Base-by-base conservation (phyloP, 176 grass and related monocot species). In the Carex parvula region DNA sequence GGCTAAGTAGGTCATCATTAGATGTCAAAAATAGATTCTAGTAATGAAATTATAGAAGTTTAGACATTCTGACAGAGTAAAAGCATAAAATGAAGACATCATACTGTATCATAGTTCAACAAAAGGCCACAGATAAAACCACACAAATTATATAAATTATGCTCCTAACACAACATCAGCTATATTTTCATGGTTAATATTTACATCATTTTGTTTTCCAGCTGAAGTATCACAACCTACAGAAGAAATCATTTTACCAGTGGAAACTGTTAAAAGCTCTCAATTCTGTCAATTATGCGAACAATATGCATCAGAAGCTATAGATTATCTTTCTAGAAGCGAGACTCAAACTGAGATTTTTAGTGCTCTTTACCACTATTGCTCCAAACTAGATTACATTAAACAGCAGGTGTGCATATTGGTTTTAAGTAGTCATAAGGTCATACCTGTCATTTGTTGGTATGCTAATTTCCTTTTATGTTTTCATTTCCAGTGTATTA, bases 201-300 rank as follows among this genome's bases (percentile, higher is more conserved):
- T 29, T 64, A 41, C 22, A 4, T 87, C 56, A 0, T 87, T 61
- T 52, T 71, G 54, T 72, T 13, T 74, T 29, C 68, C 79, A 87
- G 39, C 18, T 82, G 80, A 65, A 24, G 44, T 60, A 52, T 81
- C 37, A 50, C 18, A 73, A 42, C 16, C 16, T 41, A 87, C 15
- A 60, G 56, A 81, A 81, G 85, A 60, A 87, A 82, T 24, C 5
- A 54, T 52, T 62, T 37, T 68, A 65, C 50, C 60, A 66, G 62
- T 54, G 35, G 42, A 48, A 84, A 88, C 22, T 84, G 32, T 79
- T 60, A 52, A 84, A 83, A 80, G 58, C 42, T 26, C 60, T 35
- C 24, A 69, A 79, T 55, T 84, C 20, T 86, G 85, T 55, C 13
- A 32, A 81, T 16, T 81, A 81, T 86, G 85, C 44, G 52, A 86